Percentiles rank a stretch among this genome's conserved stretches.
phyloP scores from a whole-genome alignment of 441 rosid genomes.

The Syzygium malaccense region DNA sequence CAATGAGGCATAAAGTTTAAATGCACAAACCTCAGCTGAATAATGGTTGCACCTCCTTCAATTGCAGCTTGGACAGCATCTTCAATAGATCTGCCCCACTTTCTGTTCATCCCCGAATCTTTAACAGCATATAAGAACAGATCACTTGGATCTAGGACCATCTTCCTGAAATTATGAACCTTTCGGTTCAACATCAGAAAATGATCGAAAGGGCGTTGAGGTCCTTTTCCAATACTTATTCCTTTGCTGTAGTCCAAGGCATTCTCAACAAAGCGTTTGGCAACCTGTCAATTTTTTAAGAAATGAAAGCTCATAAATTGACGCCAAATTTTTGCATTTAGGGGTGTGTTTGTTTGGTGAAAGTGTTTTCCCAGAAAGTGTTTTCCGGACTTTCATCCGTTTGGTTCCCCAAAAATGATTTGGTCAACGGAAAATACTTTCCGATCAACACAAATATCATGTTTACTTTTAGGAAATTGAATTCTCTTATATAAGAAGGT shows the following conservation, averaged over 20 bases:
- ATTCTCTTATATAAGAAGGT: too few species aligned
- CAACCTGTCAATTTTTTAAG: slow-evolving; percentile 43
- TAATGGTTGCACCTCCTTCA: slow-evolving; percentile 88
- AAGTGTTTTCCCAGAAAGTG: too few species aligned
- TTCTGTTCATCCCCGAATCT: slow-evolving; percentile 75
- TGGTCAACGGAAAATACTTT: too few species aligned
- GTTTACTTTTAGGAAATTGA: too few species aligned
- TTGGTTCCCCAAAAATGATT: too few species aligned
- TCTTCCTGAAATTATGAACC: slow-evolving; percentile 20
- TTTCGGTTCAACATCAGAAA: slow-evolving; percentile 44
- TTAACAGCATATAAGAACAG: slow-evolving; percentile 86
- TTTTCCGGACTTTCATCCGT: too few species aligned
- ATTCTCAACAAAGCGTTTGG: slow-evolving; percentile 39
- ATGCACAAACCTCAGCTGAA: slow-evolving; percentile 64
- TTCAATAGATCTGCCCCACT: slow-evolving; percentile 64
- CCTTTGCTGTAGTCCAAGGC: slow-evolving; percentile 79
- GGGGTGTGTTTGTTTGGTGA: too few species aligned
- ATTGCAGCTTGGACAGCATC: slow-evolving; percentile 71
- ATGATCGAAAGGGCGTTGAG: slow-evolving; percentile 93
- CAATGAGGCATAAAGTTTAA: not conserved
- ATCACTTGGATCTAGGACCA: slow-evolving; percentile 46
- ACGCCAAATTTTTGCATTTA: not conserved
- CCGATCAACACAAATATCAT: too few species aligned
- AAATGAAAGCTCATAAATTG: not conserved
- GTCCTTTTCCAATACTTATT: slow-evolving; percentile 68